A percentile compares a stretch with the other conserved stretches of the same genome.
Conservation (phyloP, 345 rosid species). For the Hibiscus trionum region DNA sequence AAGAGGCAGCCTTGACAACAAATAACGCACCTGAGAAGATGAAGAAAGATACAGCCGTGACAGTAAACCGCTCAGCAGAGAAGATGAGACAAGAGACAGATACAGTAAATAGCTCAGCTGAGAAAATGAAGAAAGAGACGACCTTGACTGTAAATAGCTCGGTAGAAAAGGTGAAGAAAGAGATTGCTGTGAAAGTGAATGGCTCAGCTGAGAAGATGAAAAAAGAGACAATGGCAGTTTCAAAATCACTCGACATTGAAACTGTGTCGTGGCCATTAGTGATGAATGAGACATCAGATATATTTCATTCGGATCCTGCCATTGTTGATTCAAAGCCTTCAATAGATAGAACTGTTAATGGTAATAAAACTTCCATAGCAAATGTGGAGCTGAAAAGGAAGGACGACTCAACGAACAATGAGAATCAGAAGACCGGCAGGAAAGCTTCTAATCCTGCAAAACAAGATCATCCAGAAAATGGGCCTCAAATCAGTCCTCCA, state of each 20-base stretch:
- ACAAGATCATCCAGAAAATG: slow-evolving; percentile 64
- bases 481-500: slow-evolving; percentile 46
- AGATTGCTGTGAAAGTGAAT: slow-evolving; percentile 14
- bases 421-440: slow-evolving; percentile 41
- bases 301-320: slow-evolving; percentile 10
- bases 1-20: neutral
- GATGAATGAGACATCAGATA: slow-evolving; percentile 31
- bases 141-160: slow-evolving; percentile 5
- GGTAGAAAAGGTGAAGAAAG: slow-evolving; percentile 20
- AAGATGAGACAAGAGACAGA: slow-evolving; percentile 20
- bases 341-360: slow-evolving; percentile 26
- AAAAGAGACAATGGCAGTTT: slow-evolving; percentile 18
- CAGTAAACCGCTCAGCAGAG: neutral
- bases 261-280: slow-evolving; percentile 28
- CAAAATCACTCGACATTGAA: slow-evolving; percentile 26
- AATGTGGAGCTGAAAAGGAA: slow-evolving; percentile 36
- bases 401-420: slow-evolving; percentile 42
- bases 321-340: slow-evolving; percentile 30
- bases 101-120: slow-evolving; percentile 6
- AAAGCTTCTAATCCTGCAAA: slow-evolving; percentile 40
- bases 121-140: slow-evolving; percentile 13
- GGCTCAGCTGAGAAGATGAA: slow-evolving; percentile 19
- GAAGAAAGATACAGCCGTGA: slow-evolving; percentile 19
- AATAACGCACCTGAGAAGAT: neutral
- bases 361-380: slow-evolving; percentile 32